A percentile compares a stretch with the other conserved stretches of the same genome.
phyloP scores from a whole-genome alignment of 2,329 filamentous ascomycete species.

The Aspergillus novoparasiticus region DNA sequence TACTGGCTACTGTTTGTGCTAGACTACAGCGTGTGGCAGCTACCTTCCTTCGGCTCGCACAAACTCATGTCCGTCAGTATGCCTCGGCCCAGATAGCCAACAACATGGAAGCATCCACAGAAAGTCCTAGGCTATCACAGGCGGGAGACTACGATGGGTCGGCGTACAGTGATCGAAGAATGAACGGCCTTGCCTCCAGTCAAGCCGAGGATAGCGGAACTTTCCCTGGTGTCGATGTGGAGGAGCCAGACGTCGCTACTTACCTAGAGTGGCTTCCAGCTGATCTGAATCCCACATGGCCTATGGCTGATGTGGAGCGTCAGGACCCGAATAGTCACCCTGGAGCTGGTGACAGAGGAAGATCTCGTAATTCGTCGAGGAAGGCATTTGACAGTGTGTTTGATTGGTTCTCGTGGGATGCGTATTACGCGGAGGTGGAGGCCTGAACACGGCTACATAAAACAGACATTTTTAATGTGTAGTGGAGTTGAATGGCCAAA shows the following conservation, averaged over 20 bases:
- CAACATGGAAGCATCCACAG: neutral
- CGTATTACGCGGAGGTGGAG: neutral
- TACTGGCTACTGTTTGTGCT: neutral
- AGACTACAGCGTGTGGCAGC: constrained; percentile 1
- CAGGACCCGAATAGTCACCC: neutral
- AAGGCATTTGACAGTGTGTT: neutral
- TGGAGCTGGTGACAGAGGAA: neutral
- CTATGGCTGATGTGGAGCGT: neutral
- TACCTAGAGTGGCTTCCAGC: constrained; percentile 9
- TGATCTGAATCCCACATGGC: neutral
- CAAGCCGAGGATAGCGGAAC: too few species aligned
- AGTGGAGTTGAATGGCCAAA: too few species aligned
- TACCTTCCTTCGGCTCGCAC: neutral
- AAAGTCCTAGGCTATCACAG: neutral
- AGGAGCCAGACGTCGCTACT: neutral
- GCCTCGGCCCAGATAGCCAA: neutral
- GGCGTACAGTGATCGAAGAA: neutral
- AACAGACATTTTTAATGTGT: neutral
- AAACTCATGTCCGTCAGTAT: neutral
- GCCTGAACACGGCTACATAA: neutral
- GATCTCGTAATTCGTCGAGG: neutral
- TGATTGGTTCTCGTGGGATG: constrained; percentile 11
- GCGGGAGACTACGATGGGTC: too few species aligned
- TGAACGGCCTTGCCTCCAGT: neutral
- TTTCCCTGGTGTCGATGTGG: neutral